Conservation (phyloP, 1,284 basidiomycete genomes). For the Fomes fomentarius region DNA sequence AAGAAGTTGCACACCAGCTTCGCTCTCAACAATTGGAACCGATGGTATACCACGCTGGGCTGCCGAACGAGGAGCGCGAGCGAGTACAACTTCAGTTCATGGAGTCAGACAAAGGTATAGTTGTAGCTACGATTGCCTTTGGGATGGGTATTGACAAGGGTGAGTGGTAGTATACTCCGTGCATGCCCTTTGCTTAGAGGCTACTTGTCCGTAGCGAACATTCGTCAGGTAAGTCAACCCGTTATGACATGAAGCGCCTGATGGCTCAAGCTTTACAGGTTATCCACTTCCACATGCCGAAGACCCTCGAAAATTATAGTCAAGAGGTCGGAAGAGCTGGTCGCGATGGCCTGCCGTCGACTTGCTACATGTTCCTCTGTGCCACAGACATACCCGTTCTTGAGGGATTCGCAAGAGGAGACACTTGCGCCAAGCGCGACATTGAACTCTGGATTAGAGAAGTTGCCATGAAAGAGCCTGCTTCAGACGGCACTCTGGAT, state of each 20-base stretch:
- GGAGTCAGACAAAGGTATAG: slow-evolving; percentile 61
- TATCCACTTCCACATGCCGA: slow-evolving; percentile 70
- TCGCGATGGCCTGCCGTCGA: slow-evolving; percentile 65
- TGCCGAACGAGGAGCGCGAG: slow-evolving; percentile 57
- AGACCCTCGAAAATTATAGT: slow-evolving; percentile 67
- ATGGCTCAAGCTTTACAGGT: no score
- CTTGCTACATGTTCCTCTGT: slow-evolving; percentile 58
- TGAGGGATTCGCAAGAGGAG: slow-evolving; percentile 50
- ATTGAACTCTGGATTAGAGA: slow-evolving; percentile 47
- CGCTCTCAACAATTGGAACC: slow-evolving; percentile 50
- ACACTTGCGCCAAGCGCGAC: slow-evolving; percentile 45
- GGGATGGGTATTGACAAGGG: slow-evolving; percentile 79
- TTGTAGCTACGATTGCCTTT: slow-evolving; percentile 72
- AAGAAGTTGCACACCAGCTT: slow-evolving; percentile 60
- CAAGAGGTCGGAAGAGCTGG: slow-evolving; percentile 82
- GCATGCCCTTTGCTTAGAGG: neutral
- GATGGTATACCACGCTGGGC: slow-evolving; percentile 73
- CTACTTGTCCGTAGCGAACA: slow-evolving; percentile 26
- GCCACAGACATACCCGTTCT: slow-evolving; percentile 44
- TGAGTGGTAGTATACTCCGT: slow-evolving; percentile 9
- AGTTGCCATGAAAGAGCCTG: slow-evolving; percentile 40
- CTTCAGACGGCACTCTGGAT: slow-evolving; percentile 41
- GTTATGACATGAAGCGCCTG: no score
- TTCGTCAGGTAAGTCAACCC: slow-evolving; percentile 33
- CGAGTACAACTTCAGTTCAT: slow-evolving; percentile 68